Conservation (phyloP, 805 yeast genomes). For the Nakazawaea anatomiae region DNA sequence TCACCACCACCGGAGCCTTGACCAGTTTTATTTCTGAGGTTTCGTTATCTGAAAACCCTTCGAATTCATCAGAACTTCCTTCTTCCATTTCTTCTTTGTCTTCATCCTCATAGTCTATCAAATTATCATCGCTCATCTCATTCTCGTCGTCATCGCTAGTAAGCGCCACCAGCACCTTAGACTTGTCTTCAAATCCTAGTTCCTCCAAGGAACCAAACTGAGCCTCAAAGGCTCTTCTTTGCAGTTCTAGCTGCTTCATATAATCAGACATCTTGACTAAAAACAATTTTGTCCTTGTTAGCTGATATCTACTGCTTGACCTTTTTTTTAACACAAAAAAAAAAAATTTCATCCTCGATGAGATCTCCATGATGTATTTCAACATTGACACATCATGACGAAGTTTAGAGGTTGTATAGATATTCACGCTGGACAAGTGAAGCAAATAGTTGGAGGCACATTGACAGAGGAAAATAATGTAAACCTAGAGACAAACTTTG, state of each 20-base stretch:
- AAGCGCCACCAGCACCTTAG: neutral
- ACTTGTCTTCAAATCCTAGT: constrained; percentile 25
- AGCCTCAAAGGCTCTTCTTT: constrained; percentile 37
- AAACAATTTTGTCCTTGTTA: neutral
- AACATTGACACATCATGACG: constrained; percentile 48
- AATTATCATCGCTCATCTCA: constrained; percentile 13
- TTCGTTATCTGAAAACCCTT: constrained; percentile 20
- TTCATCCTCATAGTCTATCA: constrained; percentile 1
- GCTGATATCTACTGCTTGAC: neutral
- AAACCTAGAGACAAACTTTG: constrained; percentile 63
- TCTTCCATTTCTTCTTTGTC: neutral
- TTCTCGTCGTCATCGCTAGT: constrained; percentile 11
- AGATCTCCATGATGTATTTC: neutral
- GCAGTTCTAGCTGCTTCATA: constrained; percentile 27
- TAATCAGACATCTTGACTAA: constrained; percentile 8
- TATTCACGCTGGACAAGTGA: constrained; percentile 90
- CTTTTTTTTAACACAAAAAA: neutral
- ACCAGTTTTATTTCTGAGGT: constrained; percentile 14
- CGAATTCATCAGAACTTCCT: constrained; percentile 11
- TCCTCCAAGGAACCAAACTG: constrained; percentile 37
- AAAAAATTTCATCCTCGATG: neutral
- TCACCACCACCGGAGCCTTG: constrained; percentile 39
- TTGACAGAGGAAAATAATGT: constrained; percentile 44
- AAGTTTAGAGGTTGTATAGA: constrained; percentile 92
- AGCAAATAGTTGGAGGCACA: constrained; percentile 96